Conservation (phyloP, 345 rosid species). For the Cardamine occulta region DNA sequence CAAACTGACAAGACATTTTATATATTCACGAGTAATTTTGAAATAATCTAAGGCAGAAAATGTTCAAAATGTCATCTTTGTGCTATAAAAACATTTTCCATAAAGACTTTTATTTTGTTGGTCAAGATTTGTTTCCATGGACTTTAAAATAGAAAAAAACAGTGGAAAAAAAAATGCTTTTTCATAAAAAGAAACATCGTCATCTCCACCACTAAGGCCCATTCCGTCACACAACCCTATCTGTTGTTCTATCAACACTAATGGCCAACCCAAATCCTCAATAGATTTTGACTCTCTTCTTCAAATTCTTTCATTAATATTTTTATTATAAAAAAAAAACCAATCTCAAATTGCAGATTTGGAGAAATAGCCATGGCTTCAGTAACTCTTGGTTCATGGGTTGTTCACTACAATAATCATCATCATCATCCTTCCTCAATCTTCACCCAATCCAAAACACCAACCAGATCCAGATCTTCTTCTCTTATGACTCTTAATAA, state of each 20-base stretch:
- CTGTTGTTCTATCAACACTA: conserved; percentile 3
- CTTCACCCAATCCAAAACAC: conserved; percentile 19
- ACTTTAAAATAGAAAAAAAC: background rate
- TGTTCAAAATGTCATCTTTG: background rate
- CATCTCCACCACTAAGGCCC: conserved; percentile 42
- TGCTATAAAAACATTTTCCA: background rate
- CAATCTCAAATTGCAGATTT: background rate
- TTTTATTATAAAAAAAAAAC: background rate
- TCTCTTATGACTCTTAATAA: conserved; percentile 24
- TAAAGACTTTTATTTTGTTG: too few relatives aligned
- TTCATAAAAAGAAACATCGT: background rate
- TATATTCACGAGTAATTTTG: background rate
- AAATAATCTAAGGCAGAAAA: background rate
- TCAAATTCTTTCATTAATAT: background rate
- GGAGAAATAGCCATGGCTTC: conserved; percentile 51
- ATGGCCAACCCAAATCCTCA: conserved; percentile 19
- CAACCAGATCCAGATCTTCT: conserved; percentile 48
- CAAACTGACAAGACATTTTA: background rate
- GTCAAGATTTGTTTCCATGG: background rate
- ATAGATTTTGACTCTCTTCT: conserved; percentile 15
- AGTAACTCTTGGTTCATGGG: conserved; percentile 54
- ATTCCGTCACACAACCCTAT: conserved; percentile 32
- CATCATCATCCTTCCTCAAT: conserved; percentile 32
- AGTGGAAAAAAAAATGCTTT: background rate
- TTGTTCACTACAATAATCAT: conserved; percentile 40